Evolutionary conservation across 1,284 basidiomycete species (phyloP), one percentile per base, ranked within the genome.

Genomic region (Filobasidium uniguttulatum): DNA sequence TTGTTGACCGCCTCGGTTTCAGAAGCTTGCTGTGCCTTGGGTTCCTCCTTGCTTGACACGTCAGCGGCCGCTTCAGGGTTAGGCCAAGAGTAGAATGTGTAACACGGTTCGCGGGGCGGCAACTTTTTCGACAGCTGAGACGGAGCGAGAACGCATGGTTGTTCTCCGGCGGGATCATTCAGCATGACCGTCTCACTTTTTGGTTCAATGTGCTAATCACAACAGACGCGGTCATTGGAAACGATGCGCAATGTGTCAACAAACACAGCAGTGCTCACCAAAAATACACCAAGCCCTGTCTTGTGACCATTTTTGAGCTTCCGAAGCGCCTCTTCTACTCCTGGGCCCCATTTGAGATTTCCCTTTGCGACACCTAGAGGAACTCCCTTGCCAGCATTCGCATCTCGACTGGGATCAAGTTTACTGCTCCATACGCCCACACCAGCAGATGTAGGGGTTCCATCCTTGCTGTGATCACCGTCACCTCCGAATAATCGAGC

Each of bases 31-130:
- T 33, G 31, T 33, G 9, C n/a, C 31, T n/a, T 33, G 9, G 31
- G n/a, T 19, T 17, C 19, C 23, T 28, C 25, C n/a, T 17, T 33
- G 28, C 10, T 22, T 7, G 4, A 19, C n/a, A n/a, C 6, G 3
- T 30, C 17, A 0, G 33, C 33, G 5, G 33, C 19, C 6, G 38
- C n/a, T 14, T 10, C 10, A 72, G 68, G 57, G 59, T 79, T 72
- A 50, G 77, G 72, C 81, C 80, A 86, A 1, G 80, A 78, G 59
- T 84, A 84, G 62, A 90, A 76, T 7, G 79, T 79, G 64, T 79
- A 89, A 40, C 57, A 60, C 4, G 68, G 68, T 38, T 65, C 61
- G 55, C 64, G 68, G 20, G 57, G 46, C 0, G 68, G 66, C 2
- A 70, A 50, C 52, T 65, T 65, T 22, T 59, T 58, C 9, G 64